Percentiles rank a stretch among this genome's conserved stretches.
These are phyloP conservation scores for Zoysia pacifica DNA, from an alignment of 176 grass and related monocot genomes.

Conservation along the genomic window DNA sequence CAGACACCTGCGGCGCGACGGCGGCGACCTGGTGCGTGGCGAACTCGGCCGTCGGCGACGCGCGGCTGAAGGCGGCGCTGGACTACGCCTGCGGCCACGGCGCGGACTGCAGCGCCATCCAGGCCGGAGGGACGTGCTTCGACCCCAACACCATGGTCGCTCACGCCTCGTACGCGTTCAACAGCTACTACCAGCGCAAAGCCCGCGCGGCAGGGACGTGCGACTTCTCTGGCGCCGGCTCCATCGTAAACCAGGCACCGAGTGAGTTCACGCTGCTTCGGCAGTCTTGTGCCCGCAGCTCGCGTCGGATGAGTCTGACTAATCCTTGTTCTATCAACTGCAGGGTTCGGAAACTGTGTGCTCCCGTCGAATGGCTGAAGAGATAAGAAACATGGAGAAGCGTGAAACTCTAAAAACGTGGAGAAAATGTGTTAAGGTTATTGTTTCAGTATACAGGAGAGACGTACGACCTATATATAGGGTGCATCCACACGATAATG, in stretches of 20 bases:
- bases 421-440: too few relatives aligned
- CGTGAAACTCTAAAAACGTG: too few relatives aligned
- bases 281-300: not conserved
- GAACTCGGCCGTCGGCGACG: not conserved
- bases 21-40: not conserved
- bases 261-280: not conserved
- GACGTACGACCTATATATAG: too few relatives aligned
- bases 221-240: too few relatives aligned
- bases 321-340: not conserved
- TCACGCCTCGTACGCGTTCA: not conserved
- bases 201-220: not conserved
- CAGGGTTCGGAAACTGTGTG: not conserved
- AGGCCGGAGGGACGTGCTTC: not conserved
- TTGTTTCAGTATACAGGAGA: too few relatives aligned
- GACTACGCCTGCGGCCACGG: not conserved
- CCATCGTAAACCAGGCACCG: not conserved
- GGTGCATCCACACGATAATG: too few relatives aligned
- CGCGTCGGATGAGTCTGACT: not conserved
- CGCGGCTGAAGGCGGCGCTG: not conserved
- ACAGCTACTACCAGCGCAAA: not conserved
- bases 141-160: not conserved
- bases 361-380: not conserved
- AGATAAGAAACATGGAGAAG: too few relatives aligned
- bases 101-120: not conserved
- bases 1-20: not conserved